A percentile compares a stretch with the other conserved stretches of the same genome.
Conservation (phyloP, 768 basidiomycete genomes). For the Sutorius australiensis region DNA sequence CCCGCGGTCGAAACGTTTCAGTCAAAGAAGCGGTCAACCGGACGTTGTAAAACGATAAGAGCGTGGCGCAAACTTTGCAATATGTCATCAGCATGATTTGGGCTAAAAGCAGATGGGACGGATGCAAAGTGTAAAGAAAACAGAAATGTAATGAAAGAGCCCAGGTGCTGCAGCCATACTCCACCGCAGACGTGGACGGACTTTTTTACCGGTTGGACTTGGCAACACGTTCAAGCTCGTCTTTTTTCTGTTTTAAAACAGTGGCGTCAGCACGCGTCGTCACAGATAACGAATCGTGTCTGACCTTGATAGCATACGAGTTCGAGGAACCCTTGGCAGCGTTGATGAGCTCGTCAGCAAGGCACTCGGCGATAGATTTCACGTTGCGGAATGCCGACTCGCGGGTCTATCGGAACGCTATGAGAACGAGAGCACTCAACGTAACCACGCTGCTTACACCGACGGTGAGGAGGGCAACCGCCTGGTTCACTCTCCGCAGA, state of each 20-base stretch:
- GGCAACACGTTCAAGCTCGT: constrained; percentile 99
- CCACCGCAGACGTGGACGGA: background rate
- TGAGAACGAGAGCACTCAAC: background rate
- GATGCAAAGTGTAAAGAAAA: constrained; percentile 10
- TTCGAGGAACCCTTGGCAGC: constrained; percentile 99
- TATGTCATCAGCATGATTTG: constrained; percentile 18
- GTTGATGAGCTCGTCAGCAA: constrained; percentile 99
- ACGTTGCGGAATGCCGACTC: constrained; percentile 99
- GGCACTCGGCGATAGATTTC: constrained; percentile 98
- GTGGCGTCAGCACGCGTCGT: constrained; percentile 2
- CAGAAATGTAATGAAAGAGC: constrained; percentile 13
- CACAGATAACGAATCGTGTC: constrained; percentile 4
- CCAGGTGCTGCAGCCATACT: constrained; percentile 24
- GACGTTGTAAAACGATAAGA: background rate
- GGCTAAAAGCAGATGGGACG: constrained; percentile 5
- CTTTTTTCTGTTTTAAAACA: constrained; percentile 72
- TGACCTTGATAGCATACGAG: constrained; percentile 99
- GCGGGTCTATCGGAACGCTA: constrained; percentile 63
- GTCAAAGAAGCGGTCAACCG: background rate
- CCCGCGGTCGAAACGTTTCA: background rate
- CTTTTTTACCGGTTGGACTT: constrained; percentile 94
- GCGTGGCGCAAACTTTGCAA: constrained; percentile 4
- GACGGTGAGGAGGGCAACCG: constrained; percentile 89
- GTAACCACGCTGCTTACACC: constrained; percentile 60
- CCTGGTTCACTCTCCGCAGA: constrained; percentile 96